A percentile compares a stretch with the other conserved stretches of the same genome.
These are phyloP conservation scores for Oenanthe javanica DNA, from an alignment of 140 eudicot genomes.

Conservation along the genomic window DNA sequence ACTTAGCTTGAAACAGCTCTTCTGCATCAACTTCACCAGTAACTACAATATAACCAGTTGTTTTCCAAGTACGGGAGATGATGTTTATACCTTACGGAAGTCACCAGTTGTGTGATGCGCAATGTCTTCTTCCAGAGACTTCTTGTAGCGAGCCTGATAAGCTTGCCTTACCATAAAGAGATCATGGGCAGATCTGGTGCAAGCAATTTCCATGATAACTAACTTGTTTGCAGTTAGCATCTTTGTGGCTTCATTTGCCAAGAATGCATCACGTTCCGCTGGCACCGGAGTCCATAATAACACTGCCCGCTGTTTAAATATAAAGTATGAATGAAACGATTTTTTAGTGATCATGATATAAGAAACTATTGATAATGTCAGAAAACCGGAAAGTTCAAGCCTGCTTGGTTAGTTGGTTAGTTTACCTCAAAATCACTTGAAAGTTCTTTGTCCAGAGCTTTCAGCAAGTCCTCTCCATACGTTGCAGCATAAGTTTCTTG, in stretches of 20 bases:
- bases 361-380: background rate
- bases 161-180: constrained; percentile 59
- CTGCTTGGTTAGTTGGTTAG: constrained; percentile 1
- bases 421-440: constrained; percentile 66
- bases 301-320: constrained; percentile 42
- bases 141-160: constrained; percentile 78
- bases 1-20: background rate
- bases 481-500: constrained; percentile 58
- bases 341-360: background rate
- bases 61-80: background rate
- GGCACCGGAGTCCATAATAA: constrained; percentile 70
- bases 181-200: constrained; percentile 64
- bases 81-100: constrained; percentile 56
- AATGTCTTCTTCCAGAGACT: constrained; percentile 88
- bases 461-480: constrained; percentile 72
- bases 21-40: background rate
- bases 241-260: constrained; percentile 81
- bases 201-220: constrained; percentile 79
- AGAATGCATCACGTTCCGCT: constrained; percentile 75
- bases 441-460: constrained; percentile 72
- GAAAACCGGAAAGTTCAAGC: background rate
- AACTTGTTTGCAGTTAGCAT: constrained; percentile 57
- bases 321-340: background rate
- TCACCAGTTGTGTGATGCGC: constrained; percentile 77
- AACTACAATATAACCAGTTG: background rate